Evolutionary conservation across 352 stramenopile species (phyloP).

Genomic region (Globisporangium perplexum): DNA sequence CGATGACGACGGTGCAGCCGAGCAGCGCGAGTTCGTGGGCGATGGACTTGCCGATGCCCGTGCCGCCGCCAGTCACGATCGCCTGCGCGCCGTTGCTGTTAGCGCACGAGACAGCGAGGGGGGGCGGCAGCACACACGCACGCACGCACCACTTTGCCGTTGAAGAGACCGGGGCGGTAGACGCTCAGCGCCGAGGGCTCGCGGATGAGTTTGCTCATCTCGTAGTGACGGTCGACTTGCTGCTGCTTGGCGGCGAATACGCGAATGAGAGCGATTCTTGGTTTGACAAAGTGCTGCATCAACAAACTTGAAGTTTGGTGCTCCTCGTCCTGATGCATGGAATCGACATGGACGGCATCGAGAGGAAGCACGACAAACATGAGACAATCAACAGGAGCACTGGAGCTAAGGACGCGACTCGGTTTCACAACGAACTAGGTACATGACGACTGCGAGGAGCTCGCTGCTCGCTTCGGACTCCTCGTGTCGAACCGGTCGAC

Average conservation of each 20-base stretch:
- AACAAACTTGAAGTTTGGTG: background rate
- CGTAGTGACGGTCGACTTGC: no score
- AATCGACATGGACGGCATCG: no score
- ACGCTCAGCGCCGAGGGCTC: constrained; percentile 43
- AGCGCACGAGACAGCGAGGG: background rate
- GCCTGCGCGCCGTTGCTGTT: constrained; percentile 20
- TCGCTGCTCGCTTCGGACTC: background rate
- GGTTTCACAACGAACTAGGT: background rate
- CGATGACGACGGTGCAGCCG: constrained; percentile 79
- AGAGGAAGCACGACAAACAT: no score
- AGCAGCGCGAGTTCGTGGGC: constrained; percentile 72
- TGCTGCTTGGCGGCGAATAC: background rate
- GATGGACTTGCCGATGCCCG: constrained; percentile 82
- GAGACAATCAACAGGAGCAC: background rate
- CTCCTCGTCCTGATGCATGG: no score
- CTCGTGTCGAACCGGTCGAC: background rate
- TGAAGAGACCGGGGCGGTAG: constrained; percentile 59
- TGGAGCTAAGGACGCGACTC: background rate
- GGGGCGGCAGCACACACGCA: background rate
- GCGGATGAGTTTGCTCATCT: constrained; percentile 28
- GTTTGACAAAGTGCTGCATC: background rate
- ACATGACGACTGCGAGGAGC: background rate
- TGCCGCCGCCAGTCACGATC: constrained; percentile 84
- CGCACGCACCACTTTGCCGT: constrained; percentile 66
- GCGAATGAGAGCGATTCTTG: no score